phyloP scores from a whole-genome alignment of 2,329 filamentous ascomycete genomes.

The Mycocentrospora acerina region DNA sequence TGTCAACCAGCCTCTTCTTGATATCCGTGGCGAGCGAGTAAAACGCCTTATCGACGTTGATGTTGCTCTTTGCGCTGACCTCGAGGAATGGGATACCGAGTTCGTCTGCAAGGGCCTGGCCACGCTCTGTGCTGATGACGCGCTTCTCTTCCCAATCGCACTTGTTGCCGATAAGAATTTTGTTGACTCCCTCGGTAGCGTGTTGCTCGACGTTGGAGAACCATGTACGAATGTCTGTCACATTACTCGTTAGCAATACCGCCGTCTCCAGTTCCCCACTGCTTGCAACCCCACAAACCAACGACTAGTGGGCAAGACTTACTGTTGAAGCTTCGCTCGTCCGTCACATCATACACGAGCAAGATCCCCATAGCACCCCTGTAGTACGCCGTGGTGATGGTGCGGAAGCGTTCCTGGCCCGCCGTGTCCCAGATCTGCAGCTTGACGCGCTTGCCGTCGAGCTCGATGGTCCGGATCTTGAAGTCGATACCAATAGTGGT shows the following conservation, averaged over 20 bases:
- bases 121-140: conserved; percentile 87
- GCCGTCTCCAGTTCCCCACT: conserved; percentile 1
- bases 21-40: conserved; percentile 94
- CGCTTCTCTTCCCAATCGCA: conserved; percentile 99
- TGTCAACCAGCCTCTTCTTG: conserved; percentile 97
- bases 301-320: conserved; percentile 41
- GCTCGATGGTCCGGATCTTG: conserved; percentile 98
- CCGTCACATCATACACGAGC: conserved; percentile 97
- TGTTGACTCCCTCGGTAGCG: conserved; percentile 98
- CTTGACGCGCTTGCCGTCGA: conserved; percentile 98
- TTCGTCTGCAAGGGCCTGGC: conserved; percentile 90
- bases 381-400: conserved; percentile 98
- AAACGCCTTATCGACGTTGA: conserved; percentile 99
- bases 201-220: conserved; percentile 99
- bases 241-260: conserved; percentile 13
- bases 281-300: neutral
- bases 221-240: conserved; percentile 94
- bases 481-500: conserved; percentile 99
- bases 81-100: conserved; percentile 98
- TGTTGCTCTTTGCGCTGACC: conserved; percentile 98
- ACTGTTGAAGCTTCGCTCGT: conserved; percentile 96
- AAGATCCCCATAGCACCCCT: conserved; percentile 97
- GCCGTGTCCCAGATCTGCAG: conserved; percentile 99
- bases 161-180: conserved; percentile 99
- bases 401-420: conserved; percentile 96